Percentiles rank a stretch among this genome's conserved stretches.
These are phyloP conservation scores for Trichoderma citrinoviride DNA, from an alignment of 2,329 filamentous ascomycete genomes.

Conservation along the genomic window DNA sequence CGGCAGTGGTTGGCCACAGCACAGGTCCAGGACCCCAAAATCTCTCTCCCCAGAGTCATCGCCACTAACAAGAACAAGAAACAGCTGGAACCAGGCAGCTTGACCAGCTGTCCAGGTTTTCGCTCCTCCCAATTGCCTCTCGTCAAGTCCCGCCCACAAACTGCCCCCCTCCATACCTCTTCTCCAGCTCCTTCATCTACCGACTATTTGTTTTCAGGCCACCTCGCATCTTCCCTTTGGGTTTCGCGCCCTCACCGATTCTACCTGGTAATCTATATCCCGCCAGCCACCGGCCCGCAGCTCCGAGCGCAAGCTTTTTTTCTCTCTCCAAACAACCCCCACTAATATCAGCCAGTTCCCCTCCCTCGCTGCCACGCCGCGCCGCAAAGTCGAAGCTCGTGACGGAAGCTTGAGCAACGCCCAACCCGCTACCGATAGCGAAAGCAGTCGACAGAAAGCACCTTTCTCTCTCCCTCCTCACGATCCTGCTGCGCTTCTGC, in stretches of 20 bases:
- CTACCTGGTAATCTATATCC: not conserved
- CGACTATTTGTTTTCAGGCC: slow-evolving; percentile 6
- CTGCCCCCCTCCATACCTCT: not conserved
- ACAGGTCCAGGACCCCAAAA: not conserved
- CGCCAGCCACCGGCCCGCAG: not conserved
- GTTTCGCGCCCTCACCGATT: not conserved
- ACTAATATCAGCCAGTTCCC: slow-evolving; percentile 14
- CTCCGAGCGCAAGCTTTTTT: not conserved
- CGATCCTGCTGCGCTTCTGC: no score
- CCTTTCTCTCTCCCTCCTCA: not conserved
- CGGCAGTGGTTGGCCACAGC: not conserved
- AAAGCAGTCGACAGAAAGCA: not conserved
- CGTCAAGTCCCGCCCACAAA: slow-evolving; percentile 3
- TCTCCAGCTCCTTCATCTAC: not conserved
- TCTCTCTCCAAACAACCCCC: not conserved
- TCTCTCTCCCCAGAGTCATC: not conserved
- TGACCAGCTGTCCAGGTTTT: slow-evolving; percentile 17
- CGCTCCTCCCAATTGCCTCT: not conserved
- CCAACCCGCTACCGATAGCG: not conserved
- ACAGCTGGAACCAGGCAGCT: not conserved
- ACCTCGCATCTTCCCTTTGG: slow-evolving; percentile 9
- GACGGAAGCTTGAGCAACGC: slow-evolving; percentile 16
- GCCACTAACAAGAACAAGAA: slow-evolving; percentile 2
- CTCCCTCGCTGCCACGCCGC: slow-evolving; percentile 12
- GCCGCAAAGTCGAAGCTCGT: slow-evolving; percentile 19